Conservation (phyloP, 2,329 filamentous ascomycete species). For the Falciphora oryzae region DNA sequence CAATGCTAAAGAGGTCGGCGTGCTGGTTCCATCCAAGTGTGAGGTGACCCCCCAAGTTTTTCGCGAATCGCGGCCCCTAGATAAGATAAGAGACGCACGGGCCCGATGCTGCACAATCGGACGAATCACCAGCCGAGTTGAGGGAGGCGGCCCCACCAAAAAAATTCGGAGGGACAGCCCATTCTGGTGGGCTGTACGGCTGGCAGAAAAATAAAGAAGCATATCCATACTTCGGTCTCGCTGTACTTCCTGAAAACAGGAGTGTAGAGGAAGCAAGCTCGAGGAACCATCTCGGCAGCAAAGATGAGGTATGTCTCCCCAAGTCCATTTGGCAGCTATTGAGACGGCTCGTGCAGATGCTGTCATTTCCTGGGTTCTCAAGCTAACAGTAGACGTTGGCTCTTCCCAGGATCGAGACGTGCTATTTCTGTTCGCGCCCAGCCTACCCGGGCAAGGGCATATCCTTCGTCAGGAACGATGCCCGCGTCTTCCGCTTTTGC, state of each 20-base stretch:
- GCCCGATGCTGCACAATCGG: neutral
- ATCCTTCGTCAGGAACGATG: constrained; percentile 45
- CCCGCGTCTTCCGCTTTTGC: constrained; percentile 53
- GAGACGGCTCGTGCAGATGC: neutral
- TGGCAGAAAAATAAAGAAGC: constrained; percentile 9
- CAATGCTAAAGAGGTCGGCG: neutral
- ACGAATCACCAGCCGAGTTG: neutral
- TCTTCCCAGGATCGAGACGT: constrained; percentile 51
- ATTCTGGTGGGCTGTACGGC: neutral
- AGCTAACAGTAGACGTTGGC: neutral
- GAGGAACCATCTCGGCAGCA: constrained; percentile 16
- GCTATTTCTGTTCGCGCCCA: constrained; percentile 57
- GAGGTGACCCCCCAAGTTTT: neutral
- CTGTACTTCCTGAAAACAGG: neutral
- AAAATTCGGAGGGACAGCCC: constrained; percentile 11
- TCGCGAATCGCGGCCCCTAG: no score
- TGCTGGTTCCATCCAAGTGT: neutral
- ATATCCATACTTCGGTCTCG: neutral
- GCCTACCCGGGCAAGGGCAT: constrained; percentile 53
- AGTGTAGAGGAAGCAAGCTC: constrained; percentile 20
- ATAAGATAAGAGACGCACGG: neutral
- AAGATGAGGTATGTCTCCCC: constrained; percentile 15
- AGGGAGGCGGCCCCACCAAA: constrained; percentile 14
- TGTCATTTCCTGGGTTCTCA: neutral
- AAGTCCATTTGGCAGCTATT: neutral